Conservation (phyloP, 2,329 filamentous ascomycete species). For the Sordariomycetes sp. region DNA sequence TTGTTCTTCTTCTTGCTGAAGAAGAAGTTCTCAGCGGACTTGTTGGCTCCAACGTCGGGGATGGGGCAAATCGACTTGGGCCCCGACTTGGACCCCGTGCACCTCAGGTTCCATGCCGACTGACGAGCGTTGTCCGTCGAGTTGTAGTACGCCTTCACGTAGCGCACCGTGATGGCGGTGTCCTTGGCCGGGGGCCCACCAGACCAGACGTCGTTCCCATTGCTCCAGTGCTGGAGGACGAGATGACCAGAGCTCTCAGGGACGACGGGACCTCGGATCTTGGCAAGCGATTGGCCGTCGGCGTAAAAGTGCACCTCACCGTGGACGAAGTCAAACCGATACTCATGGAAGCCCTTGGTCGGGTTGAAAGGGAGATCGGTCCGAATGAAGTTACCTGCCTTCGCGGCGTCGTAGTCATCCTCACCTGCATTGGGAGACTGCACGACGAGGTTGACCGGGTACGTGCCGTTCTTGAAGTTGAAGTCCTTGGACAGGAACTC, state of each 20-base stretch:
- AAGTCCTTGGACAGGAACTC: conserved; percentile 65
- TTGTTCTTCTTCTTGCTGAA: conserved; percentile 30
- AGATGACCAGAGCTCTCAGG: conserved; percentile 54
- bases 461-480: conserved; percentile 33
- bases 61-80: conserved; percentile 34
- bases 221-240: conserved; percentile 69
- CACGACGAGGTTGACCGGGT: conserved; percentile 63
- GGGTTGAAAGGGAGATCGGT: conserved; percentile 57
- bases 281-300: conserved; percentile 46
- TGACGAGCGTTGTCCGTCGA: conserved; percentile 36
- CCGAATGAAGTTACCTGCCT: conserved; percentile 46
- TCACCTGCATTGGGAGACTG: conserved; percentile 52
- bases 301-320: conserved; percentile 57
- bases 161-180: conserved; percentile 52
- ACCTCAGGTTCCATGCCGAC: conserved; percentile 25
- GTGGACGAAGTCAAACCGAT: conserved; percentile 65
- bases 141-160: conserved; percentile 75
- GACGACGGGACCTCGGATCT: conserved; percentile 44
- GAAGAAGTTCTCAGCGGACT: conserved; percentile 29
- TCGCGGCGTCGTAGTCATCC: conserved; percentile 51
- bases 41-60: conserved; percentile 27
- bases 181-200: conserved; percentile 56
- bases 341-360: conserved; percentile 59
- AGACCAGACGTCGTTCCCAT: conserved; percentile 62
- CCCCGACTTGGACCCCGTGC: conserved; percentile 22